A percentile compares a stretch with the other conserved stretches of the same genome.
Evolutionary conservation across 2,329 filamentous ascomycete genomes (phyloP).

Genomic region (Teratosphaeria zuluensis): DNA sequence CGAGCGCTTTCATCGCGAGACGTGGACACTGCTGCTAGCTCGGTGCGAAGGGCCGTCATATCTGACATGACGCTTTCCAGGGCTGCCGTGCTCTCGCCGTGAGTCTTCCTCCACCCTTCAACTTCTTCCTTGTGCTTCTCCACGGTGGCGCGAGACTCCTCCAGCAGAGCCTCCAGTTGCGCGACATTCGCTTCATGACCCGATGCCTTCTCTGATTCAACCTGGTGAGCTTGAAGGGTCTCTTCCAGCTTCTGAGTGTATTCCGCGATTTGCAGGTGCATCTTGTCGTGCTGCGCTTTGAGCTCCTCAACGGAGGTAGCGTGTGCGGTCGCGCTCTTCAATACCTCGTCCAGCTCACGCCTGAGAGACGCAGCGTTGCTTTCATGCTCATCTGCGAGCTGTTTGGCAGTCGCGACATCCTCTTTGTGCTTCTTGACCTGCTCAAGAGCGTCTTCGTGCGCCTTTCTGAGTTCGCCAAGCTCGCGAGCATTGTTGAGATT

Average conservation of each 20-base stretch:
- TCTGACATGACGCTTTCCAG: neutral
- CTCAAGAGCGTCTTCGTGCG: neutral
- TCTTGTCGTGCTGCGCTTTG: neutral
- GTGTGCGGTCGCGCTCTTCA: conserved; percentile 1
- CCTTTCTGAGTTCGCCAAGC: neutral
- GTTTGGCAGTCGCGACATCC: neutral
- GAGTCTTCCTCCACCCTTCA: neutral
- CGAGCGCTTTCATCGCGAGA: neutral
- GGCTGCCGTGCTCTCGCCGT: neutral
- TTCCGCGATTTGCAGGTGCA: neutral
- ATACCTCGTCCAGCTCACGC: conserved; percentile 1
- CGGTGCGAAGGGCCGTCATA: neutral
- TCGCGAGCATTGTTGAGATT: neutral
- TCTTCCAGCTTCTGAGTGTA: neutral
- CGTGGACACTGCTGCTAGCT: neutral
- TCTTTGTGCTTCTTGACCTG: neutral
- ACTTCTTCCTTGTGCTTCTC: neutral
- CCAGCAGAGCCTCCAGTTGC: neutral
- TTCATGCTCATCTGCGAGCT: neutral
- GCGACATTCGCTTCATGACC: neutral
- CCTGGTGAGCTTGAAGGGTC: neutral
- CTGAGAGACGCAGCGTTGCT: neutral
- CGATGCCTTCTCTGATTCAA: neutral
- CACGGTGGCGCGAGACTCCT: neutral
- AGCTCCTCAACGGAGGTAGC: neutral